These are phyloP conservation scores for Fusarium subtropicale DNA, from an alignment of 2,329 filamentous ascomycete species.

Conservation along the genomic window DNA sequence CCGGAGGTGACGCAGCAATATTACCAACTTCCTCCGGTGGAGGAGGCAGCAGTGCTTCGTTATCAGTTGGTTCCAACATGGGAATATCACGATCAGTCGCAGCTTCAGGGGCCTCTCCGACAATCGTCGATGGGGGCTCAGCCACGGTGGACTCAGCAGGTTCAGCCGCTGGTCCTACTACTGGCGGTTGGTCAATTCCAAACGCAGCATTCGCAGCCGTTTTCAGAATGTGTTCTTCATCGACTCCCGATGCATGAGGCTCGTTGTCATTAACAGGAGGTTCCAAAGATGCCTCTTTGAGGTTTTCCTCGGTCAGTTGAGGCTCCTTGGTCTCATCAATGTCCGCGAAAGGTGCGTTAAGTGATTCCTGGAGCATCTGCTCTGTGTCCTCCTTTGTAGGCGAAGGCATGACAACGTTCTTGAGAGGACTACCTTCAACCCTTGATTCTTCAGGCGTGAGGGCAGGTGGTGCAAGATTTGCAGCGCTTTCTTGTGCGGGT, in stretches of 20 bases:
- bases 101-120: constrained; percentile 47
- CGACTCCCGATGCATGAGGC: constrained; percentile 1
- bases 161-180: constrained; percentile 3
- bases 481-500: constrained; percentile 46
- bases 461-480: constrained; percentile 49
- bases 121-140: constrained; percentile 50
- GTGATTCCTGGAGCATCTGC: constrained; percentile 9
- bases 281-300: constrained; percentile 8
- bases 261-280: constrained; percentile 14
- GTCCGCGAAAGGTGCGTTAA: constrained; percentile 2
- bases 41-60: constrained; percentile 50
- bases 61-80: constrained; percentile 31
- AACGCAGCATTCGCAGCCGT: constrained; percentile 31
- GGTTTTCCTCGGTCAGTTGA: constrained; percentile 18
- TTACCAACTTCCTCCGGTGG: constrained; percentile 57
- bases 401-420: constrained; percentile 62
- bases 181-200: constrained; percentile 6
- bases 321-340: background rate
- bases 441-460: constrained; percentile 49
- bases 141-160: constrained; percentile 43
- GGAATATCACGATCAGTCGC: constrained; percentile 47
- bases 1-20: constrained; percentile 50
- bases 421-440: constrained; percentile 64
- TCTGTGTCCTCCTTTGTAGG: constrained; percentile 54
- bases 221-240: constrained; percentile 27